Conservation (phyloP, 192 early-diverging fungal genomes). For the Coemansia sp. region DNA sequence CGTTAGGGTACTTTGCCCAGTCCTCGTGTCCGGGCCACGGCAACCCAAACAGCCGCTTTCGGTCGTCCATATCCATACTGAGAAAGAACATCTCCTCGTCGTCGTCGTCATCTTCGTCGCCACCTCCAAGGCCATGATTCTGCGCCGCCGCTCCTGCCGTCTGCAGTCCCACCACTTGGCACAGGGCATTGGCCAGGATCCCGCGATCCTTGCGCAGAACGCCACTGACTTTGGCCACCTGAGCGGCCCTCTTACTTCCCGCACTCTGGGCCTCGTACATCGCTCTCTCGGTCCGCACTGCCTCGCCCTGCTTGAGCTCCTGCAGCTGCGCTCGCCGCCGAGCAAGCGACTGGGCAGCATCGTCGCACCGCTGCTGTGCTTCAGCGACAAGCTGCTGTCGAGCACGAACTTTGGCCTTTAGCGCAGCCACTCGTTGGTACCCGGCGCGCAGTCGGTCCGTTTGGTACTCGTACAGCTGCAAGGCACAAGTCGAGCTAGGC, state of each 20-base stretch:
- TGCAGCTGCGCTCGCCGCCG: slow-evolving; percentile 12
- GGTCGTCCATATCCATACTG: slow-evolving; percentile 23
- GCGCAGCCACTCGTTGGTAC: slow-evolving; percentile 25
- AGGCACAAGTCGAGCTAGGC: slow-evolving; percentile 8
- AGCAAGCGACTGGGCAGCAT: not conserved
- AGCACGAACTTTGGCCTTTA: slow-evolving; percentile 23
- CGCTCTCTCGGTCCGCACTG: not conserved
- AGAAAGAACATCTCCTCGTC: slow-evolving; percentile 24
- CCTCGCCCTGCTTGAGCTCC: slow-evolving; percentile 9
- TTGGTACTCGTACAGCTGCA: slow-evolving; percentile 35
- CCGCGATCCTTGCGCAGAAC: slow-evolving; percentile 34
- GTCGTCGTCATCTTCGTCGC: slow-evolving; percentile 21
- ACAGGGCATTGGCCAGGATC: slow-evolving; percentile 39
- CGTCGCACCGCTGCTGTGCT: slow-evolving; percentile 21
- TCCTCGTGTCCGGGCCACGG: slow-evolving; percentile 51
- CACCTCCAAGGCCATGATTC: not conserved
- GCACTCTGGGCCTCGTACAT: slow-evolving; percentile 7
- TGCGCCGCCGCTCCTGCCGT: slow-evolving; percentile 13
- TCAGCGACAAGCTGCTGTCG: slow-evolving; percentile 36
- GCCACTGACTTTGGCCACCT: slow-evolving; percentile 7
- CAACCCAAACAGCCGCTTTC: slow-evolving; percentile 42
- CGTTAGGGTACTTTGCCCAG: slow-evolving; percentile 51
- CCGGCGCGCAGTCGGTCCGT: slow-evolving; percentile 21
- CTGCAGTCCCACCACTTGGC: slow-evolving; percentile 48
- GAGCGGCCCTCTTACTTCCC: slow-evolving; percentile 8